phyloP scores from a whole-genome alignment of 257 asterid species.

The Perilla frutescens region DNA sequence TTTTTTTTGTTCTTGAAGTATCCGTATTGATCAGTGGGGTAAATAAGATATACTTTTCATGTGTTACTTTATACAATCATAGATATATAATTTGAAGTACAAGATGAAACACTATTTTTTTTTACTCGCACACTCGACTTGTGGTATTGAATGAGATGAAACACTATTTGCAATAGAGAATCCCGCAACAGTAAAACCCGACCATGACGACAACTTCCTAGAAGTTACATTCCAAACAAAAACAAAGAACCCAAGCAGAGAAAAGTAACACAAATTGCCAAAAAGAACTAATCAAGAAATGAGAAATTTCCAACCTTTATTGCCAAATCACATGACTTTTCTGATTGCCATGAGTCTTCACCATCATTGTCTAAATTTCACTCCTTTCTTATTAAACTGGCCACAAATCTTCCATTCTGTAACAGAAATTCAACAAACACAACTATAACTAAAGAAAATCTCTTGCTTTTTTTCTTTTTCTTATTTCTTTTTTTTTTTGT shows the following conservation, averaged over 20 bases:
- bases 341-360: conserved; percentile 20
- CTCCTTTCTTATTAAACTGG: background rate
- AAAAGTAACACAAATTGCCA: background rate
- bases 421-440: background rate
- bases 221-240: conserved; percentile 3
- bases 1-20: too few relatives aligned
- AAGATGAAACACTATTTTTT: background rate
- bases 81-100: background rate
- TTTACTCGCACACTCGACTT: too few relatives aligned
- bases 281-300: conserved; percentile 7
- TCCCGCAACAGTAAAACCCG: too few relatives aligned
- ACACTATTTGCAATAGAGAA: background rate
- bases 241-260: background rate
- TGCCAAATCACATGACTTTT: conserved; percentile 24
- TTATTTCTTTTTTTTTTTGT: conserved; percentile 4
- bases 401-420: background rate
- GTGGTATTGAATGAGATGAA: too few relatives aligned
- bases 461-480: background rate
- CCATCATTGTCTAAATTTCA: background rate
- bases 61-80: too few relatives aligned
- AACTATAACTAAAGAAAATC: background rate
- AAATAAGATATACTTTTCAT: too few relatives aligned
- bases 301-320: background rate
- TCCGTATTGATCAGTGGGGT: too few relatives aligned
- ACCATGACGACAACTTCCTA: background rate